A percentile compares a stretch with the other conserved stretches of the same genome.
Conservation (phyloP, 176 grass and related monocot species). For the Rhipidocladum racemiflorum region DNA sequence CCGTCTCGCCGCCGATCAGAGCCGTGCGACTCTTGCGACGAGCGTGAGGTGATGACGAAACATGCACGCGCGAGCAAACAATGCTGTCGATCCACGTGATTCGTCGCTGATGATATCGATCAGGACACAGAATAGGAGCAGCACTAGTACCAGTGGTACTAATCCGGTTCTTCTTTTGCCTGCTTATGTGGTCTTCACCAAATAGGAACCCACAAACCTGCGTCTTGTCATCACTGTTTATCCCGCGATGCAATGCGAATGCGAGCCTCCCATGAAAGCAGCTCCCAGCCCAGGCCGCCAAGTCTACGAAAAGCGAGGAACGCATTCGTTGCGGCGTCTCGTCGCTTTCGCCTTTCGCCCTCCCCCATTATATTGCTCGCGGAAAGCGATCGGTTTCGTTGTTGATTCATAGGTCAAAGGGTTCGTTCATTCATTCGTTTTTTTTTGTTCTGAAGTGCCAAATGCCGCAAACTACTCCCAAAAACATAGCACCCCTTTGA, state of each 20-base stretch:
- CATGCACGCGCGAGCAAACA: background rate
- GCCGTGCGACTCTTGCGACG: background rate
- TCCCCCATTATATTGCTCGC: background rate
- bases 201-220: background rate
- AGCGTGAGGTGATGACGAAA: background rate
- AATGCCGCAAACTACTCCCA: too few relatives aligned
- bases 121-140: background rate
- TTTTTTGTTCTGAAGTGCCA: background rate
- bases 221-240: background rate
- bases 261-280: background rate
- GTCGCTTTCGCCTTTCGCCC: conserved; percentile 3
- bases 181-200: background rate
- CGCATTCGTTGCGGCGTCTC: background rate
- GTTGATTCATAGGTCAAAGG: background rate
- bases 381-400: background rate
- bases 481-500: too few relatives aligned
- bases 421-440: background rate
- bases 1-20: background rate
- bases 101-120: background rate
- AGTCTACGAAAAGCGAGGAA: background rate
- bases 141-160: background rate
- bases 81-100: background rate
- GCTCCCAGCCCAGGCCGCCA: background rate
- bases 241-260: background rate
- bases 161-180: background rate